phyloP scores from a whole-genome alignment of 768 basidiomycete genomes.

The Cytidiella melzeri region DNA sequence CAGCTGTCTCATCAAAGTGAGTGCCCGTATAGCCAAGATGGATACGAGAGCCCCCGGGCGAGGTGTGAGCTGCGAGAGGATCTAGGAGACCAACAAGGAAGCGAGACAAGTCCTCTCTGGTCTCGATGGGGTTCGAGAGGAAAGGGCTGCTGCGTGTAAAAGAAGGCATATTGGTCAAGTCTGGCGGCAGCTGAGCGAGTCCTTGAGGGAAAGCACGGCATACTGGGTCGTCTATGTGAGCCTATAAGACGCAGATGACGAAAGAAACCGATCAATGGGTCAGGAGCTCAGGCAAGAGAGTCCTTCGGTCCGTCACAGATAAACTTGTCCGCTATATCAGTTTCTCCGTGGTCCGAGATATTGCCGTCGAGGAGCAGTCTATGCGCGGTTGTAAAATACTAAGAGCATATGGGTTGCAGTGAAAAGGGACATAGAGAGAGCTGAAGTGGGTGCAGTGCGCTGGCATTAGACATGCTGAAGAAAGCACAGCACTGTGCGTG shows the following conservation, averaged over 20 bases:
- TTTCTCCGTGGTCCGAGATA: constrained; percentile 9
- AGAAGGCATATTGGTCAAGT: constrained; percentile 16
- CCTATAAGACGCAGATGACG: constrained; percentile 1
- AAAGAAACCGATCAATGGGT: constrained; percentile 3
- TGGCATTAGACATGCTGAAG: no score
- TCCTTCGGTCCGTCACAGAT: background rate
- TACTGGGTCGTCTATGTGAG: background rate
- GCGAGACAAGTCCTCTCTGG: constrained; percentile 49
- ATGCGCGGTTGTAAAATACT: no score
- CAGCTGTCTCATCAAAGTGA: constrained; percentile 66
- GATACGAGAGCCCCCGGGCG: constrained; percentile 65
- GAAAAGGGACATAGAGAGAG: no score
- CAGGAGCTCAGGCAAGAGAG: constrained; percentile 10
- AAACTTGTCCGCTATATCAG: constrained; percentile 2
- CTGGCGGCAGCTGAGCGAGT: background rate
- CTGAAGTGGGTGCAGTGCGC: no score
- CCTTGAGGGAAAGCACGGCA: background rate
- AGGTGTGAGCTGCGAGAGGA: constrained; percentile 62
- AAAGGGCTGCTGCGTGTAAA: constrained; percentile 34
- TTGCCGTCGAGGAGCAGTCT: no score
- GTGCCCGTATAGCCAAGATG: constrained; percentile 65
- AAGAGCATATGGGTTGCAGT: no score
- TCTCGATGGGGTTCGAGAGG: constrained; percentile 53
- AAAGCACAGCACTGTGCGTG: no score
- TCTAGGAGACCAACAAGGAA: constrained; percentile 59